Base-by-base conservation (phyloP, 371 early-diverging fungal genomes). In the Circinella minor region DNA sequence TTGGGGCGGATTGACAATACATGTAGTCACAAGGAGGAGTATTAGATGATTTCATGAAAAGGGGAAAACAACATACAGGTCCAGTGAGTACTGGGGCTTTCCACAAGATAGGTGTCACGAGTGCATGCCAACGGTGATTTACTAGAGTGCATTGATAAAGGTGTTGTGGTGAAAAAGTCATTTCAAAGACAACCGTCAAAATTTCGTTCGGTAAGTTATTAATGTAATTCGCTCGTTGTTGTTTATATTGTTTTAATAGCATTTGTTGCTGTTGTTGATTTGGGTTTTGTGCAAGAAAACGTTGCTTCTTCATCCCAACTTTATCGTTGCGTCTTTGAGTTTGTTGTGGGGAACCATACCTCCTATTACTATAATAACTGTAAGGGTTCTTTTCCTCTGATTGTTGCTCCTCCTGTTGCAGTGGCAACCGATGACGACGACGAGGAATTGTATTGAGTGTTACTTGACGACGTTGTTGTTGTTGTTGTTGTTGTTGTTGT, bases 71-170 rank as follows among this genome's bases (percentile, higher is more conserved):
- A 36, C 73, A 72, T 9, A 78, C 43, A 48, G 75, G 71, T 5
- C 67, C 43, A 17, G 39, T 68, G 36, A 76, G 77, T 37, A 66
- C 38, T 47, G 77, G 74, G n/a, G 74, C 73, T 67, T 54, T 76
- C 82, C 82, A 82, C 36, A 82, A 55, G 59, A 79, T 71, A 13
- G 80, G 80, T n/a, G 74, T 76, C 48, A 67, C 68, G 46, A 82
- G 60, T 43, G 66, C 55, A 71, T 77, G 74, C 82, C 82, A 82
- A 27, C 68, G 76, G 36, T 70, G 75, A 61, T 70, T 71, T 15
- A 82, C 82, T 6, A 69, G 62, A 11, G 76, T 72, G 47, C 76
- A 77, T 36, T 76, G 68, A 17, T 61, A 77, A 9, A 77, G 63
- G 36, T 74, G 77, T 3, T 47, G 48, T 36, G 60, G 49, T 10